A percentile compares a stretch with the other conserved stretches of the same genome.
Conservation (phyloP, 805 yeast genomes). For the Metschnikowia kofuensis region DNA sequence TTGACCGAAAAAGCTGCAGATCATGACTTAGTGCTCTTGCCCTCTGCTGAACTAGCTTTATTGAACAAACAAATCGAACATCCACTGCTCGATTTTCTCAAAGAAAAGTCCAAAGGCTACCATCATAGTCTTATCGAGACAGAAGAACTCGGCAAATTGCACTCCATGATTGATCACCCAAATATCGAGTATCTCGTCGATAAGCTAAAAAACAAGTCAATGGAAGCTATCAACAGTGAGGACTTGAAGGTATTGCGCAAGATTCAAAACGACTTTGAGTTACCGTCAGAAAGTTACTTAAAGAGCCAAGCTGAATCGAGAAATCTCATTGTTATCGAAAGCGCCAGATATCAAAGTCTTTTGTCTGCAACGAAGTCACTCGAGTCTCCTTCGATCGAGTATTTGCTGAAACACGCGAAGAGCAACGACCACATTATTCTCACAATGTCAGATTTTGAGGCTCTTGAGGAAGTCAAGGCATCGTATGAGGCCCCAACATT, state of each 20-base stretch:
- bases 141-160: constrained; percentile 6
- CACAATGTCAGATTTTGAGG: background rate
- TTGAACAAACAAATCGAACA: constrained; percentile 7
- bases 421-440: background rate
- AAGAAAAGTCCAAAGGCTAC: constrained; percentile 4
- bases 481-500: constrained; percentile 5
- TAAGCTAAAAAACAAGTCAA: constrained; percentile 6
- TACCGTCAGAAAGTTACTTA: constrained; percentile 9
- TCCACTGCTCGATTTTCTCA: constrained; percentile 14
- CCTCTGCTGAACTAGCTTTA: constrained; percentile 6
- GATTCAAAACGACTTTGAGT: background rate
- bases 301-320: background rate
- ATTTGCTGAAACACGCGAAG: constrained; percentile 11
- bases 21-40: constrained; percentile 5
- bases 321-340: background rate
- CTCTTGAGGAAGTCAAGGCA: constrained; percentile 1
- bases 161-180: constrained; percentile 6
- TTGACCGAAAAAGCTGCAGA: constrained; percentile 10
- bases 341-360: constrained; percentile 7
- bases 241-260: background rate
- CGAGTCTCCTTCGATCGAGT: constrained; percentile 11
- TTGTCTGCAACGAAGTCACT: background rate
- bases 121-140: constrained; percentile 5
- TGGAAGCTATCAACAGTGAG: constrained; percentile 5
- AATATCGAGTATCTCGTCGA: constrained; percentile 12